Evolutionary conservation across 1,139 yeast species (phyloP).

Genomic region (Yamadazyma jaroonii): DNA sequence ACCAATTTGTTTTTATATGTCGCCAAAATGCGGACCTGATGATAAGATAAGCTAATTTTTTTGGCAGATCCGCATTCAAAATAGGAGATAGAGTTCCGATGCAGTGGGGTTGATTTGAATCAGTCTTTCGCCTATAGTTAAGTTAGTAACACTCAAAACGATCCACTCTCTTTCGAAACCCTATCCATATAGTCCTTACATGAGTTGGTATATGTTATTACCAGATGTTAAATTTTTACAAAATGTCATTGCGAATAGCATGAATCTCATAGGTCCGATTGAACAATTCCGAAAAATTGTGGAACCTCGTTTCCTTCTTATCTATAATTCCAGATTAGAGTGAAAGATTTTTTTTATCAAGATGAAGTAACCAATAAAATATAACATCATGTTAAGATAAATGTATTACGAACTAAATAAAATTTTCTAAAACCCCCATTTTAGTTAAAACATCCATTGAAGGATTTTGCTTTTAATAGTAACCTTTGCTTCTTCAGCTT

Average conservation of each 20-base stretch:
- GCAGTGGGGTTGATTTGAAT: slow-evolving; percentile 40
- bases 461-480: slow-evolving; percentile 4
- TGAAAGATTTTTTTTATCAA: too few relatives aligned
- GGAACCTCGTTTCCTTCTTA: slow-evolving; percentile 15
- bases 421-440: slow-evolving; percentile 24
- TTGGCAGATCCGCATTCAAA: too few relatives aligned
- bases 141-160: too few relatives aligned
- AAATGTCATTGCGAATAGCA: too few relatives aligned
- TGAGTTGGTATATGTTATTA: too few relatives aligned
- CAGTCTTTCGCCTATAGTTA: too few relatives aligned
- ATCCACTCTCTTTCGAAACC: too few relatives aligned
- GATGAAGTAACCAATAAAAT: slow-evolving; percentile 13
- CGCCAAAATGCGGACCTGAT: not conserved
- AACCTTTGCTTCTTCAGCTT: slow-evolving; percentile 1
- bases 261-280: too few relatives aligned
- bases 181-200: too few relatives aligned
- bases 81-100: slow-evolving; percentile 19
- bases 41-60: slow-evolving; percentile 46
- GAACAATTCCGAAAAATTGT: slow-evolving; percentile 51
- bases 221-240: too few relatives aligned
- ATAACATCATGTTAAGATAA: too few relatives aligned
- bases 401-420: not conserved
- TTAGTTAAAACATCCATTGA: slow-evolving; percentile 5
- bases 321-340: too few relatives aligned
- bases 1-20: not conserved